Evolutionary conservation across 148 eudicot genomes (phyloP).

Genomic region (Arctostaphylos glauca): DNA sequence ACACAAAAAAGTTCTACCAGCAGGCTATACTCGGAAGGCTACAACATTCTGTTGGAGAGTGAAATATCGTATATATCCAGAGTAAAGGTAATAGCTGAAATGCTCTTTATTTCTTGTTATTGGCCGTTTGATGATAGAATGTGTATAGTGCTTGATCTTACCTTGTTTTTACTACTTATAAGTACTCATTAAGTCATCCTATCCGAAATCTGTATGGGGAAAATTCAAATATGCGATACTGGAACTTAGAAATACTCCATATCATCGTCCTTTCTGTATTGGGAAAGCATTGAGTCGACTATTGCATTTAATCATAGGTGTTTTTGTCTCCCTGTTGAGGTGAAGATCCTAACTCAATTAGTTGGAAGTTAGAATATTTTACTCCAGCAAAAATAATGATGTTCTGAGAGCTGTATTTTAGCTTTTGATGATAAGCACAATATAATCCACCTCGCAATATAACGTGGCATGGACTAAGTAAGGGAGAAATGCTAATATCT

Average conservation of each 20-base stretch:
- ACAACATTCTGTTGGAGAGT: slow-evolving; percentile 11
- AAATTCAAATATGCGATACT: neutral
- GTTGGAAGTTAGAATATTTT: no score
- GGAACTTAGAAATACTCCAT: neutral
- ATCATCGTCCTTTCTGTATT: neutral
- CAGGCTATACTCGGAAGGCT: slow-evolving; percentile 34
- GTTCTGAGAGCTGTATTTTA: no score
- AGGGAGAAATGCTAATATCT: no score
- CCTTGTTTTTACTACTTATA: neutral
- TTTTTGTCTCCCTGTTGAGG: no score
- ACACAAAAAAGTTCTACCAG: slow-evolving; percentile 51
- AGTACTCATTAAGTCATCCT: neutral
- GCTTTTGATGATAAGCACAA: no score
- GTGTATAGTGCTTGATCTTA: neutral
- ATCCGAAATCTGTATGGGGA: neutral
- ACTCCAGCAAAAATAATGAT: no score
- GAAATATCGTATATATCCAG: neutral
- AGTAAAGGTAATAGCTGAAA: slow-evolving; percentile 2
- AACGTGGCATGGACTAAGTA: no score
- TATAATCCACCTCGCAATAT: no score
- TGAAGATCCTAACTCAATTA: no score
- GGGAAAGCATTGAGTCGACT: neutral
- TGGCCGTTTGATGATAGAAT: neutral
- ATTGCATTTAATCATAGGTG: neutral
- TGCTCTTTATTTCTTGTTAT: neutral